These are phyloP conservation scores for Candida maris DNA, from an alignment of 805 yeast species.

Conservation along the genomic window DNA sequence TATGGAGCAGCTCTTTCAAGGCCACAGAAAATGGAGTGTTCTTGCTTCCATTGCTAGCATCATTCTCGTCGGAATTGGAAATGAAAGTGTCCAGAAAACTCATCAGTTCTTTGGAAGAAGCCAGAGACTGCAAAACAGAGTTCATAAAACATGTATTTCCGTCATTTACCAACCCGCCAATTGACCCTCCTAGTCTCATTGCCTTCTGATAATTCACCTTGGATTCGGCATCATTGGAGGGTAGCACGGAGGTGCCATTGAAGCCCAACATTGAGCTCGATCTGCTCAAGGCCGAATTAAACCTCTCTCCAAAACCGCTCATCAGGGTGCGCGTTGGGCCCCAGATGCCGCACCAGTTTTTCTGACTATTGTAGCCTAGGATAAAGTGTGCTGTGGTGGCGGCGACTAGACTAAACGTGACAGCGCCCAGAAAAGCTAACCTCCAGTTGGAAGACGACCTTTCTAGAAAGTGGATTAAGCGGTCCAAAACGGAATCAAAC, in stretches of 20 bases:
- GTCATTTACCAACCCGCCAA: constrained; percentile 85
- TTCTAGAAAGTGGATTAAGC: constrained; percentile 9
- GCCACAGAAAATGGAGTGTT: constrained; percentile 46
- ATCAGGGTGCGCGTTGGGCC: constrained; percentile 6
- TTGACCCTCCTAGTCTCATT: constrained; percentile 60
- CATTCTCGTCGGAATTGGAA: constrained; percentile 13
- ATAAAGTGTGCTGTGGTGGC: constrained; percentile 14
- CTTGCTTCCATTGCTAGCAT: constrained; percentile 12
- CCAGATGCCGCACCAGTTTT: neutral
- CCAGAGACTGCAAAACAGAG: constrained; percentile 78
- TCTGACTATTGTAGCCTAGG: constrained; percentile 1
- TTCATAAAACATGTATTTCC: constrained; percentile 97
- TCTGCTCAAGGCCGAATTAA: constrained; percentile 17
- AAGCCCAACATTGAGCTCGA: constrained; percentile 18
- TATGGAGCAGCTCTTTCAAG: constrained; percentile 47
- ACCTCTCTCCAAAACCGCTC: constrained; percentile 20
- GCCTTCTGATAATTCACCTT: constrained; percentile 32
- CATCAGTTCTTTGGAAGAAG: constrained; percentile 62
- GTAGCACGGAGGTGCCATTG: constrained; percentile 4
- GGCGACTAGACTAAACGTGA: constrained; percentile 20
- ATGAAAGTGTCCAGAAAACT: constrained; percentile 51
- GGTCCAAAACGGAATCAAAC: neutral
- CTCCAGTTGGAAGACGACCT: constrained; percentile 15
- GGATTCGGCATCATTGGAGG: constrained; percentile 18
- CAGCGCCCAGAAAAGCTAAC: constrained; percentile 12